phyloP scores from a whole-genome alignment of 768 basidiomycete species.

The Phylloporus scabripes region DNA sequence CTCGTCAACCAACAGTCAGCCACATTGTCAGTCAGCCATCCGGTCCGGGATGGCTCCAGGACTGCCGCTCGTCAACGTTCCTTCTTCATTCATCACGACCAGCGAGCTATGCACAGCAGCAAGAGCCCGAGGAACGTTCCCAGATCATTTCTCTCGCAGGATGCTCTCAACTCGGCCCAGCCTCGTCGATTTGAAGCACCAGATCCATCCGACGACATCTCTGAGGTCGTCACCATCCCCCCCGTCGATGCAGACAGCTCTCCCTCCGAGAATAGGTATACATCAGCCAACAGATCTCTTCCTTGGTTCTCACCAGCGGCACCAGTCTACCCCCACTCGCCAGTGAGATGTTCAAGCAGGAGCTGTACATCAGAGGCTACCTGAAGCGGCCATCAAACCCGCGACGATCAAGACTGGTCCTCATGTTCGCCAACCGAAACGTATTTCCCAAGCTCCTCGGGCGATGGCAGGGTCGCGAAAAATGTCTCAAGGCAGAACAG shows the following conservation, averaged over 20 bases:
- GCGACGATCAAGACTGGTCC: neutral
- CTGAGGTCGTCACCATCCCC: conserved; percentile 5
- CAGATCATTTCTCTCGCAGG: too few relatives aligned
- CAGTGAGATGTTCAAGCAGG: conserved; percentile 25
- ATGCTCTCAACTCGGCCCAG: too few relatives aligned
- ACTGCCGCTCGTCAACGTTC: conserved; percentile 4
- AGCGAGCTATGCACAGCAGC: too few relatives aligned
- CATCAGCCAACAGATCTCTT: neutral
- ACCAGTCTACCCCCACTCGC: conserved; percentile 24
- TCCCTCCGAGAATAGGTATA: conserved; percentile 12
- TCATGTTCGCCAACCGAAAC: conserved; percentile 3
- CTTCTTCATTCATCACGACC: too few relatives aligned
- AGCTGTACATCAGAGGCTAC: conserved; percentile 26
- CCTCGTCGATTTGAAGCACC: too few relatives aligned
- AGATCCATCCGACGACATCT: conserved; percentile 10
- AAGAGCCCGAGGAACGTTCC: neutral
- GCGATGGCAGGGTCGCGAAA: conserved; percentile 15
- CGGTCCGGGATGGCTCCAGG: neutral
- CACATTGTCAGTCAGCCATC: neutral
- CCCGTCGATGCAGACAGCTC: neutral
- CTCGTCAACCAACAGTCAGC: too few relatives aligned
- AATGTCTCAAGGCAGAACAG: conserved; percentile 12
- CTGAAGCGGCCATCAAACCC: conserved; percentile 11
- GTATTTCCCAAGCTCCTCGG: conserved; percentile 15
- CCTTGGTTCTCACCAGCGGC: neutral